Percentiles rank a stretch among this genome's conserved stretches.
These are phyloP conservation scores for Xylaria sp. DNA, from an alignment of 2,329 filamentous ascomycete genomes.

Conservation along the genomic window DNA sequence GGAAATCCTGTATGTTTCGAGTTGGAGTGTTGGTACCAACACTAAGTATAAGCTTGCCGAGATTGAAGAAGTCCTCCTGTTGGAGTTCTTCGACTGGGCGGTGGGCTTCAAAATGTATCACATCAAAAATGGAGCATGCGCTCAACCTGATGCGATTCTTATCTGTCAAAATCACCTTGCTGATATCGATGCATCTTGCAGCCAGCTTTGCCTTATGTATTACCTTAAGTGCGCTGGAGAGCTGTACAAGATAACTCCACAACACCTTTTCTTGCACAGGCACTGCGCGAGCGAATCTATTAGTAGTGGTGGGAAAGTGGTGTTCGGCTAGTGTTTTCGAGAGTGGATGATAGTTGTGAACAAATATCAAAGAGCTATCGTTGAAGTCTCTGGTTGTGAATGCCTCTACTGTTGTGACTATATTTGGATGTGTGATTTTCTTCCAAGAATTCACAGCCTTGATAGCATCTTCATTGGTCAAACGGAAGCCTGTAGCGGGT, in stretches of 20 bases:
- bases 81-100: constrained; percentile 80
- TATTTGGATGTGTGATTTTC: constrained; percentile 79
- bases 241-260: constrained; percentile 93
- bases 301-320: constrained; percentile 69
- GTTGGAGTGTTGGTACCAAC: constrained; percentile 76
- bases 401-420: constrained; percentile 88
- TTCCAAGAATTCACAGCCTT: constrained; percentile 90
- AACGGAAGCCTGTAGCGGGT: constrained; percentile 71
- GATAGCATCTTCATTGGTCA: constrained; percentile 91
- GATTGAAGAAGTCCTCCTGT: constrained; percentile 84
- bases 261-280: constrained; percentile 76
- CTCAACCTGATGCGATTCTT: constrained; percentile 90
- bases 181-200: constrained; percentile 84
- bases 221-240: constrained; percentile 85
- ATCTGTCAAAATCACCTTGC: constrained; percentile 88
- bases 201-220: constrained; percentile 86
- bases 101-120: constrained; percentile 81
- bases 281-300: constrained; percentile 57
- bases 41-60: constrained; percentile 85
- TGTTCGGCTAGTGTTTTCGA: constrained; percentile 90
- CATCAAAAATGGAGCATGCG: constrained; percentile 88
- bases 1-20: constrained; percentile 66
- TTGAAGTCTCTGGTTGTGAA: constrained; percentile 95
- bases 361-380: constrained; percentile 93
- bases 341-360: constrained; percentile 91